Base-by-base conservation (phyloP, 2,329 filamentous ascomycete species). In the Fusarium virguliforme region DNA sequence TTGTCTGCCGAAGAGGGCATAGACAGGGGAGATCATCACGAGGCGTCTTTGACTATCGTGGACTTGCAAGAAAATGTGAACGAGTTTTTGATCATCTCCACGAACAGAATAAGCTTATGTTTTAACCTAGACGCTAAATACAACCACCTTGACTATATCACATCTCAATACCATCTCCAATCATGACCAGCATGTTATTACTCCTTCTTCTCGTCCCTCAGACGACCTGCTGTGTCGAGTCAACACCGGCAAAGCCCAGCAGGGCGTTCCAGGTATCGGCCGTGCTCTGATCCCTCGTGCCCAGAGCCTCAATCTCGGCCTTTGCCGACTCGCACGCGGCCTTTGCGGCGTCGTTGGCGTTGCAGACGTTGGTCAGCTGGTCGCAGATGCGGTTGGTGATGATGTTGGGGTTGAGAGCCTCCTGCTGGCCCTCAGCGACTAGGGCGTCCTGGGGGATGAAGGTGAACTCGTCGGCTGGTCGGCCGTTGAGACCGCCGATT, bases 371-470 rank as follows among this genome's bases (percentile, higher is more conserved):
- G 76, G 80, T 85, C 64, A 92, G 85, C 82, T 92, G 89, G 80
- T 92, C 90, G 80, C 88, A 90, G 79, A 92, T 89, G 67, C 89
- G 87, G 85, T 91, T 92, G 78, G 89, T 91, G 83, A 92, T 92
- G 84, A 92, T 92, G 83, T 88, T 88, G 62, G 90, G 90, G 87
- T 92, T 92, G 50, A 92, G 83, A 8, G 90, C 90, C 77, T 92
- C 90, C 74, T 89, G 81, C 80, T 92, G 90, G 64, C 78, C 78
- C 76, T 88, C 82, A 70, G 88, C 86, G 64, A 91, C 86, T 18
- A 87, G 81, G 8, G 88, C 82, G 77, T 92, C 90, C 53, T 86
- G 86, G 57, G 91, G 87, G 79, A 91, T 88, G 87, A 92, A 93
- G 56, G 90, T 91, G 80, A 87, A 89, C 79, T 91, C 90, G 62